These are phyloP conservation scores for Hortiboletus campestris DNA, from an alignment of 768 basidiomycete species.

Conservation along the genomic window DNA sequence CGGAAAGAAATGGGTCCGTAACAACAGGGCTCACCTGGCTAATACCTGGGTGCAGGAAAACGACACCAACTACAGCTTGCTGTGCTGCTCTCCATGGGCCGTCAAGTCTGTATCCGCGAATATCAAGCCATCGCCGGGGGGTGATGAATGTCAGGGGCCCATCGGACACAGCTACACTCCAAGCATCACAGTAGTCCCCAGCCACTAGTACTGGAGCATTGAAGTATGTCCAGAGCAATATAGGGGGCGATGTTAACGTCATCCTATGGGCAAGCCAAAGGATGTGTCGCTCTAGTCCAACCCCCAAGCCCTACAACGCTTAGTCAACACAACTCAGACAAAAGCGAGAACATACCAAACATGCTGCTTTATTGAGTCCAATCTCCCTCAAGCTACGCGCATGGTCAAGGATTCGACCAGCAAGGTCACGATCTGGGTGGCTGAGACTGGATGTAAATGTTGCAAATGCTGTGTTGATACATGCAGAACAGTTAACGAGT, in stretches of 20 bases:
- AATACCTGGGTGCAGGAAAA: conserved; percentile 72
- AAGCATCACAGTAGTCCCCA: conserved; percentile 46
- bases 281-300: conserved; percentile 21
- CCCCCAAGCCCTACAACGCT: conserved; percentile 11
- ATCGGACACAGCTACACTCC: conserved; percentile 57
- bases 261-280: conserved; percentile 41
- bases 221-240: conserved; percentile 71
- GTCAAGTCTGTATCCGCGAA: conserved; percentile 55
- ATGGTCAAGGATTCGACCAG: conserved; percentile 15
- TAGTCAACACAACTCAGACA: conserved; percentile 1
- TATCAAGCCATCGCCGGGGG: conserved; percentile 78
- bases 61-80: conserved; percentile 61
- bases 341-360: conserved; percentile 30
- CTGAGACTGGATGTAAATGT: conserved; percentile 21
- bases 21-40: conserved; percentile 51
- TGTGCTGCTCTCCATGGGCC: conserved; percentile 74
- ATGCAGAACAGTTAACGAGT: conserved; percentile 33
- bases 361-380: conserved; percentile 30
- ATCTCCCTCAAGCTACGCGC: conserved; percentile 13
- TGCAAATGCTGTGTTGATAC: conserved; percentile 25
- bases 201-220: conserved; percentile 54
- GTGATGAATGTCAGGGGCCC: conserved; percentile 45
- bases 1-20: conserved; percentile 2
- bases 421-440: conserved; percentile 19
- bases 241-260: conserved; percentile 48